Evolutionary conservation across 352 stramenopile species (phyloP).

Genomic region (Sclerospora graminicola): DNA sequence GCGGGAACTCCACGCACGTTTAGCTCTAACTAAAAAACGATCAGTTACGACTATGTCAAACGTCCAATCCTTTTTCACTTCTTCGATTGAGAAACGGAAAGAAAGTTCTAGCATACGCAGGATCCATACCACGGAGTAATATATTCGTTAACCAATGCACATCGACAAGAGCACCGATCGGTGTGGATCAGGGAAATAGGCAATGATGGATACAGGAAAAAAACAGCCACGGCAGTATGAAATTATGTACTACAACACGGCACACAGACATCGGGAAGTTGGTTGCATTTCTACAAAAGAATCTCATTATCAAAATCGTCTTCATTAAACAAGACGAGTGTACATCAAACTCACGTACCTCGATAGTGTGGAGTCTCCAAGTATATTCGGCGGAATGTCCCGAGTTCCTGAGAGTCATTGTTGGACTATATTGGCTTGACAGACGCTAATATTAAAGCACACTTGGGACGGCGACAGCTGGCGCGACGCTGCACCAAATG

Average conservation of each 20-base stretch:
- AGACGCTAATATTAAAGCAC: background rate
- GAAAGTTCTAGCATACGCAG: background rate
- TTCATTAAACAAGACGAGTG: background rate
- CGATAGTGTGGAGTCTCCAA: background rate
- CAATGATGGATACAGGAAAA: too few relatives aligned
- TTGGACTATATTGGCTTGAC: background rate
- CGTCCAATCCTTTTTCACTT: slow-evolving; percentile 1
- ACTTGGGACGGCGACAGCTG: too few relatives aligned
- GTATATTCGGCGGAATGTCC: background rate
- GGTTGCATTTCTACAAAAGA: background rate
- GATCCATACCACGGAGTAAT: too few relatives aligned
- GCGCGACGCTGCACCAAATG: too few relatives aligned
- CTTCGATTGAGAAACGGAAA: background rate
- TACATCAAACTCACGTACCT: background rate
- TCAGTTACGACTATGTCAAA: background rate
- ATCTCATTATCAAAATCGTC: background rate
- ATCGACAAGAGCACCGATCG: too few relatives aligned
- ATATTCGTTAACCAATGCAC: too few relatives aligned
- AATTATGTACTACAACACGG: background rate
- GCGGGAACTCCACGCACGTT: background rate
- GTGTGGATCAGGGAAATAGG: too few relatives aligned
- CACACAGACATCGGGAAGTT: background rate
- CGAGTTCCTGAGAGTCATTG: background rate
- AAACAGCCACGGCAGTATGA: background rate
- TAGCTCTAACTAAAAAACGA: background rate